Conservation (phyloP, 2,329 filamentous ascomycete species). For the Fusarium armeniacum region DNA sequence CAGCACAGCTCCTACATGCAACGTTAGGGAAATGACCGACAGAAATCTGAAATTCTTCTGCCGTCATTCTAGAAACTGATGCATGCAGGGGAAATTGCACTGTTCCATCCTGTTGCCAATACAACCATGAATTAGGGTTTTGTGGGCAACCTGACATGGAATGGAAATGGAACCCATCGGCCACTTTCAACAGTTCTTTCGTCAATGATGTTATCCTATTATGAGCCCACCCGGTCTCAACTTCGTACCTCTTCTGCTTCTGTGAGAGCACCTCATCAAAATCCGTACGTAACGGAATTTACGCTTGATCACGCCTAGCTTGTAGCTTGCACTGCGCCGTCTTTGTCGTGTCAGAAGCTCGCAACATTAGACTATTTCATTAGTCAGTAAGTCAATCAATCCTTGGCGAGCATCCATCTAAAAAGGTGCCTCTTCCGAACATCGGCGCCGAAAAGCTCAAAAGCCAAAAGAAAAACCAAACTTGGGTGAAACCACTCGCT, state of each 20-base stretch:
- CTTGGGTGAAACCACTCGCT: conserved; percentile 7
- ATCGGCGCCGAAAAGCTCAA: not conserved
- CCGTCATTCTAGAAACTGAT: conserved; percentile 53
- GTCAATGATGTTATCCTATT: not conserved
- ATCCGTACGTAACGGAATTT: conserved; percentile 14
- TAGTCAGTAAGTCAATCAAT: conserved; percentile 1
- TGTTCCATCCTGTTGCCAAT: conserved; percentile 16
- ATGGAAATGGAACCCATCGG: not conserved
- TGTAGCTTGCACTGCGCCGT: not conserved
- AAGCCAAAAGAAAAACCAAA: not conserved
- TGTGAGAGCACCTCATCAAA: conserved; percentile 1
- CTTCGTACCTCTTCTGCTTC: not conserved
- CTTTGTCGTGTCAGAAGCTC: conserved; percentile 23
- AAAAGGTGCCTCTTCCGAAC: conserved; percentile 4
- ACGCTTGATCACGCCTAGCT: conserved; percentile 11
- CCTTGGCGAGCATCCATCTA: not conserved
- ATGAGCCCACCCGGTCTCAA: not conserved
- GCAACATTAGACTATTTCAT: conserved; percentile 16
- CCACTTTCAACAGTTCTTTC: not conserved
- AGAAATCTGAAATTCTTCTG: conserved; percentile 46
- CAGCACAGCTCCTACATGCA: not conserved
- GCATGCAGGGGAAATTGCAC: conserved; percentile 37
- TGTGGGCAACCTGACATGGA: conserved; percentile 14
- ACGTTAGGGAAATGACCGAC: conserved; percentile 16
- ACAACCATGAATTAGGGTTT: conserved; percentile 37